Base-by-base conservation (phyloP, 2,329 filamentous ascomycete genomes). In the Metarhizium album region DNA sequence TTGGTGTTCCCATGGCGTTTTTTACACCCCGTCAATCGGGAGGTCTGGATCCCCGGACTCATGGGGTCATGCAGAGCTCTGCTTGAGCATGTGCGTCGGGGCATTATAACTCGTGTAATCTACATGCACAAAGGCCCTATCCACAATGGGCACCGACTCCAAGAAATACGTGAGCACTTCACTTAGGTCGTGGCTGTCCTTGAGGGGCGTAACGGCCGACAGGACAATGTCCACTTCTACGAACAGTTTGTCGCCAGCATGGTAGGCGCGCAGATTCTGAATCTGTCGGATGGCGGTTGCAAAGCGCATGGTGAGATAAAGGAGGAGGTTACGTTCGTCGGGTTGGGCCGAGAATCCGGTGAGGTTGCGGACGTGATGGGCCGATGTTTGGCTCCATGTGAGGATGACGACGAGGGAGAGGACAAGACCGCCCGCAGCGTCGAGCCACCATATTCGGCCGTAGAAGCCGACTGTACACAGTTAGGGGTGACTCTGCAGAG, bases 261-360 rank as follows among this genome's bases (percentile, higher is more conserved):
- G 88, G 64, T 93, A 94, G 2, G 88, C 88, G 58, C 90, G 84
- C 51, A 93, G 70, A 31, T 88, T 88, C 64, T 93, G 88, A 54
- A 94, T 93, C 63, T 88, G 84, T 61, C 81, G 82, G 62, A 96
- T 94, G 13, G 86, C 86, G 58, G 86, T 88, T 45, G 90, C 90
- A 63, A 95, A 95, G 20, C 90, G 85, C 86, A 95, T 95, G 1
- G 90, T 93, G 58, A 95, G 78, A 68, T 96, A 96, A 1, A 95
- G 75, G 22, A 95, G 68, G 45, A 95, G 80, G 62, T 93, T 95
- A 29, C 90, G 79, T 70, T 93, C 84, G 59, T 91, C 87, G 0
- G 87, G 83, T 1, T 83, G 82, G 4, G 87, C 87, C 0, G 86
- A 86, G 58, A 86, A 86, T 18, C 88, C 88, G 0, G 84, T 87